These are phyloP conservation scores for Rhinocladiella mackenziei DNA, from an alignment of 2,329 filamentous ascomycete genomes.

Conservation along the genomic window DNA sequence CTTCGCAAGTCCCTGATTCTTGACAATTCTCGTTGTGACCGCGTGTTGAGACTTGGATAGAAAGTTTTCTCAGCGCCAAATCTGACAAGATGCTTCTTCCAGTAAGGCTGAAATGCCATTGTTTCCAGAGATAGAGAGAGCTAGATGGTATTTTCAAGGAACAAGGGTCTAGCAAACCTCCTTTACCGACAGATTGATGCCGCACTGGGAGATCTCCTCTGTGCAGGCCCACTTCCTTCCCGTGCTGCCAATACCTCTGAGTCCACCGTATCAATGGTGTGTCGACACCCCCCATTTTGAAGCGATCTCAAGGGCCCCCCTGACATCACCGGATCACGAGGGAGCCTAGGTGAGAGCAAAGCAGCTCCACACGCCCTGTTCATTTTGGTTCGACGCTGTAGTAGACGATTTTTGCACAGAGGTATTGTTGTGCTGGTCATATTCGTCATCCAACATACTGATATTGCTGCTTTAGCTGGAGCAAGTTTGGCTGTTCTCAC, in stretches of 20 bases:
- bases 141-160: slow-evolving; percentile 12
- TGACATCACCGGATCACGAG: slow-evolving; percentile 14
- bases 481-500: too few relatives aligned
- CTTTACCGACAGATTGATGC: slow-evolving; percentile 8
- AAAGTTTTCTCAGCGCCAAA: too few relatives aligned
- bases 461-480: too few relatives aligned
- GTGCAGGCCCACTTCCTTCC: slow-evolving; percentile 13
- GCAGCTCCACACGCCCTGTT: too few relatives aligned
- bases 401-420: too few relatives aligned
- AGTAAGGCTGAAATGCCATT: slow-evolving; percentile 12
- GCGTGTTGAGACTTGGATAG: neutral
- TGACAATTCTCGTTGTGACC: slow-evolving; percentile 1
- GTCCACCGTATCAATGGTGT: slow-evolving; percentile 11
- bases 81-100: slow-evolving; percentile 5
- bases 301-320: slow-evolving; percentile 3
- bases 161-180: slow-evolving; percentile 5
- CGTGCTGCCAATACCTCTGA: slow-evolving; percentile 6
- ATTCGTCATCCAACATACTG: too few relatives aligned
- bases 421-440: too few relatives aligned
- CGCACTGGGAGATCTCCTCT: slow-evolving; percentile 10
- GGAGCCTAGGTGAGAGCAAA: neutral
- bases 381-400: too few relatives aligned
- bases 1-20: too few relatives aligned
- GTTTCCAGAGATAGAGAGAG: slow-evolving; percentile 1
- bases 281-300: slow-evolving; percentile 5